These are phyloP conservation scores for Microthyrium microscopicum DNA, from an alignment of 2,329 filamentous ascomycete species.

Conservation along the genomic window DNA sequence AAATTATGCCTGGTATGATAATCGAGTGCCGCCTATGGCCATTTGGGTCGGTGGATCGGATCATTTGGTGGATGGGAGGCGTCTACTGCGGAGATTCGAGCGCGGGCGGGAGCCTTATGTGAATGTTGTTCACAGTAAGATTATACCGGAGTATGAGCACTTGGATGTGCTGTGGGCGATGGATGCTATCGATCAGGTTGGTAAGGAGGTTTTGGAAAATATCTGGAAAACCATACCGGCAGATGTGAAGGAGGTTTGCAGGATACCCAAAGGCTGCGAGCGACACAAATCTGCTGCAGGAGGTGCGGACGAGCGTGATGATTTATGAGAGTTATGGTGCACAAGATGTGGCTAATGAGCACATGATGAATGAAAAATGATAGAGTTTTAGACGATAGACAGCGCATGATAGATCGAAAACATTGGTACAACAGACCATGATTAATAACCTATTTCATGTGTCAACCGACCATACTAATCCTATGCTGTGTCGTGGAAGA, in stretches of 20 bases:
- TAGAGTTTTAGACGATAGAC: too few relatives aligned
- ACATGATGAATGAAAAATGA: too few relatives aligned
- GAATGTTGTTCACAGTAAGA: conserved; percentile 60
- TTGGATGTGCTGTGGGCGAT: conserved; percentile 92
- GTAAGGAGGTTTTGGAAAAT: conserved; percentile 61
- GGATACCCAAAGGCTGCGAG: conserved; percentile 33
- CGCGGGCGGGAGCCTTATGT: conserved; percentile 68
- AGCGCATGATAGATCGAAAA: too few relatives aligned
- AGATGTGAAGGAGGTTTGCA: conserved; percentile 41
- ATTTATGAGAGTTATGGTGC: not conserved
- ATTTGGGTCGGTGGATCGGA: conserved; percentile 78
- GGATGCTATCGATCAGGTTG: conserved; percentile 70
- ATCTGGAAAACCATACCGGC: conserved; percentile 59
- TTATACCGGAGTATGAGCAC: conserved; percentile 82
- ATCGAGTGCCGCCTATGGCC: conserved; percentile 64
- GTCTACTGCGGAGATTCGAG: conserved; percentile 57
- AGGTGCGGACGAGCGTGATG: not conserved
- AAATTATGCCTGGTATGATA: conserved; percentile 61
- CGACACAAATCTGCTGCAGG: too few relatives aligned
- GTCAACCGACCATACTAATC: too few relatives aligned
- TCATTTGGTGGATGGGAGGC: conserved; percentile 65
- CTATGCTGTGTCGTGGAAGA: too few relatives aligned
- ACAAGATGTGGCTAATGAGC: not conserved
- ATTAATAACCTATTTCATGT: too few relatives aligned
- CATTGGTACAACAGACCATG: too few relatives aligned